phyloP scores from a whole-genome alignment of 176 grass and related monocot species.

The Dendrocalamus sinicus region DNA sequence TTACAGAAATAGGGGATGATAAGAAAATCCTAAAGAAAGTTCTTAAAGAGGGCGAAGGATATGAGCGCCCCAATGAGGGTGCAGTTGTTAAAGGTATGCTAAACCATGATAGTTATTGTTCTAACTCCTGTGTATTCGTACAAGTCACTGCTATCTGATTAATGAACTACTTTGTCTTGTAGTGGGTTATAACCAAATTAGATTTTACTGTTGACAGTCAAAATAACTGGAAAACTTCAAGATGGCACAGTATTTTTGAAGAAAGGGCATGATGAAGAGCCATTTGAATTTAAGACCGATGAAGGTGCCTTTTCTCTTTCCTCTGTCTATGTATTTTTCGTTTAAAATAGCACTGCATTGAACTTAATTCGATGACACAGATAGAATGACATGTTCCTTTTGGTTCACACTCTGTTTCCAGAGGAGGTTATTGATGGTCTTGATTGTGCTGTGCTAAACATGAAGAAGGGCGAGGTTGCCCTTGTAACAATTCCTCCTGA shows the following conservation, averaged over 20 bases:
- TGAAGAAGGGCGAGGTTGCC: slow-evolving; percentile 97
- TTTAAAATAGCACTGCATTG: not conserved
- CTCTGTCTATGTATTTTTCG: not conserved
- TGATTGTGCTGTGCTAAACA: slow-evolving; percentile 81
- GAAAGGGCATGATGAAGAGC: slow-evolving; percentile 78
- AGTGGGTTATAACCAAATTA: slow-evolving; percentile 16
- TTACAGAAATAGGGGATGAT: slow-evolving; percentile 93
- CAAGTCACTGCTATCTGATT: not conserved
- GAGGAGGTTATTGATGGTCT: slow-evolving; percentile 87
- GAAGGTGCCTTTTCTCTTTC: slow-evolving; percentile 62
- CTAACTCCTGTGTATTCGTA: not conserved
- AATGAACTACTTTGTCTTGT: not conserved
- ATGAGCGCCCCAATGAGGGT: slow-evolving; percentile 86
- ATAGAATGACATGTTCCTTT: not conserved
- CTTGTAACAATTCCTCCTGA: slow-evolving; percentile 92
- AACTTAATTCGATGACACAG: not conserved
- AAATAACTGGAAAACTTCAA: slow-evolving; percentile 83
- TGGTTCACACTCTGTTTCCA: slow-evolving; percentile 36
- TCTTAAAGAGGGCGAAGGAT: slow-evolving; percentile 86
- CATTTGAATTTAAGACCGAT: slow-evolving; percentile 89
- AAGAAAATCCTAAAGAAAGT: slow-evolving; percentile 98
- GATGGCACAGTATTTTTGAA: slow-evolving; percentile 81
- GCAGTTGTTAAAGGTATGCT: slow-evolving; percentile 72
- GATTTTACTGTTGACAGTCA: slow-evolving; percentile 60
- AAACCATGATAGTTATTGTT: not conserved